Evolutionary conservation across 495 filamentous ascomycete species (phyloP).

Genomic region (Daldinia childiae): DNA sequence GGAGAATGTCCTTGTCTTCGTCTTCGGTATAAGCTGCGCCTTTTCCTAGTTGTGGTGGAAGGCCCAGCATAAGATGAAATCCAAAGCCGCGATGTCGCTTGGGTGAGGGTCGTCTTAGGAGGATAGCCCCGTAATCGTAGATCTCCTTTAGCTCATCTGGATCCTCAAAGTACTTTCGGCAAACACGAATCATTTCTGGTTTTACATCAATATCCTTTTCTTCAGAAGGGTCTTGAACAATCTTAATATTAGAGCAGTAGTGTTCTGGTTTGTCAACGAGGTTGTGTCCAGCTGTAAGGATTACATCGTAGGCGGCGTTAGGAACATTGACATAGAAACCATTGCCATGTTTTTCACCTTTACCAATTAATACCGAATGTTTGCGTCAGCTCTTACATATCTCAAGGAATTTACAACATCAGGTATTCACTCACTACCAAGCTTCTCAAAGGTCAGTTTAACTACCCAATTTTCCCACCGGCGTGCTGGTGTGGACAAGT

Average conservation of each 20-base stretch:
- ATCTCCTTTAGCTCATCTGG: constrained; percentile 26
- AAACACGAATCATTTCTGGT: constrained; percentile 24
- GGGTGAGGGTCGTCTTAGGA: constrained; percentile 13
- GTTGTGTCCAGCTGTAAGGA: constrained; percentile 39
- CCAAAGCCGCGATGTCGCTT: constrained; percentile 25
- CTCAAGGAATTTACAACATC: background rate
- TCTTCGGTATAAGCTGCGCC: background rate
- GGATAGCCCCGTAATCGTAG: constrained; percentile 33
- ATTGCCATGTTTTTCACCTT: constrained; percentile 26
- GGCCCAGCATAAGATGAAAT: constrained; percentile 28
- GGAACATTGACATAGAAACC: constrained; percentile 51
- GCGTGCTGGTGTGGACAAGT: background rate
- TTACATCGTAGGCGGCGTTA: constrained; percentile 37
- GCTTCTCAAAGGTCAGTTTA: constrained; percentile 28
- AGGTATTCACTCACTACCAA: constrained; percentile 19
- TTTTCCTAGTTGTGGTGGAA: background rate
- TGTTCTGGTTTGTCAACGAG: constrained; percentile 23
- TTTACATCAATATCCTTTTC: constrained; percentile 15
- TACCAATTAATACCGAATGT: too few relatives aligned
- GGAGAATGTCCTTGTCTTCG: constrained; percentile 9
- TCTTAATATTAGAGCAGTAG: constrained; percentile 31
- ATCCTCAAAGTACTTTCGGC: constrained; percentile 24
- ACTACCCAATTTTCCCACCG: constrained; percentile 32
- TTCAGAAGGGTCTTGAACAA: background rate
- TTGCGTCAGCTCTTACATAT: background rate